Percentiles rank a stretch among this genome's conserved stretches.
These are phyloP conservation scores for Sugiyamaella mastotermitis DNA, from an alignment of 805 yeast species.

Conservation along the genomic window DNA sequence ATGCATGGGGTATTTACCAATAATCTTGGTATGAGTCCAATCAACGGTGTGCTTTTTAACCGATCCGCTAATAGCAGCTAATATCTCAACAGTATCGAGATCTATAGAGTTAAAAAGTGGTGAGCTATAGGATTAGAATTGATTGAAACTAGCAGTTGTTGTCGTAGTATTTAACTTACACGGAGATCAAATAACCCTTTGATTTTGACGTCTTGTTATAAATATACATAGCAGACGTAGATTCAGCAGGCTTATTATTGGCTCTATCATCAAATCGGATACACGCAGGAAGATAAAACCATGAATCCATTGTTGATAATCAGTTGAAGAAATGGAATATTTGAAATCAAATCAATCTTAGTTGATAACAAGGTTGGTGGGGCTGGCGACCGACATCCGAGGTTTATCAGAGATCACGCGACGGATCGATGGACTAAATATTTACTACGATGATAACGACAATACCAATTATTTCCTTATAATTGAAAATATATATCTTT, in stretches of 20 bases:
- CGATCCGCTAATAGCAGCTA: neutral
- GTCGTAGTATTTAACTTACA: conserved; percentile 1
- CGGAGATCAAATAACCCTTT: conserved; percentile 1
- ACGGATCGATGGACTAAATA: too few relatives aligned
- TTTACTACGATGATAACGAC: too few relatives aligned
- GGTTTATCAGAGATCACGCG: too few relatives aligned
- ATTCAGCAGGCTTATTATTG: conserved; percentile 1
- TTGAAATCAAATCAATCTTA: too few relatives aligned
- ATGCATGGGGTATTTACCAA: neutral
- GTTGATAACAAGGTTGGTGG: too few relatives aligned
- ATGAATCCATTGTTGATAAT: too few relatives aligned
- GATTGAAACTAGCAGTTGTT: neutral
- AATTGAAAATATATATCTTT: too few relatives aligned
- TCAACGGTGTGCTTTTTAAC: conserved; percentile 5
- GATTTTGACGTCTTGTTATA: neutral
- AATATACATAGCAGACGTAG: conserved; percentile 2
- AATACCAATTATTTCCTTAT: too few relatives aligned
- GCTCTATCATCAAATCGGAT: conserved; percentile 1
- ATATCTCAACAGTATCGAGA: neutral
- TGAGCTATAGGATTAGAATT: conserved; percentile 4
- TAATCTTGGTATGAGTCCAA: conserved; percentile 11
- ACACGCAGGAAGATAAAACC: conserved; percentile 2
- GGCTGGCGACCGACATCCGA: too few relatives aligned
- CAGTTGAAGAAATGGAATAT: too few relatives aligned
- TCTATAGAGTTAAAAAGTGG: conserved; percentile 1